phyloP scores from a whole-genome alignment of 441 rosid species.

The Erysimum cheiri region DNA sequence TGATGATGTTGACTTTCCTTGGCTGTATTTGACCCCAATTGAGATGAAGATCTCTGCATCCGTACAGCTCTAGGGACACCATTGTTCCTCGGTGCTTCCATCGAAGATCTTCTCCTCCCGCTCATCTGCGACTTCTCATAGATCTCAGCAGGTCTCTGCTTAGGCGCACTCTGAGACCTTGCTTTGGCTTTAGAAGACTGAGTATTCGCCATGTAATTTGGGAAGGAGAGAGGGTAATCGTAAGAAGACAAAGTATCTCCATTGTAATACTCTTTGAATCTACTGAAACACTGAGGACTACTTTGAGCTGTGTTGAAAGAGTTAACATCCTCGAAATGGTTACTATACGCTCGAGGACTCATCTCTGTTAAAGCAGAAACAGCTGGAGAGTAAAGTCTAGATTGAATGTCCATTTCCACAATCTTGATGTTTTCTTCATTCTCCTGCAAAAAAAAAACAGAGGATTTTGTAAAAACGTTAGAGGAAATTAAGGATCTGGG shows the following conservation, averaged over 20 bases:
- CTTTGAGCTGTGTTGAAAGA: slow-evolving; percentile 61
- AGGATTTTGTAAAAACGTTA: slow-evolving; percentile 4
- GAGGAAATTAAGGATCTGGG: slow-evolving; percentile 23
- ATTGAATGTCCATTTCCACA: slow-evolving; percentile 80
- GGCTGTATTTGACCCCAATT: slow-evolving; percentile 55
- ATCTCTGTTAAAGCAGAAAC: slow-evolving; percentile 73
- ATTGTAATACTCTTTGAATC: slow-evolving; percentile 43
- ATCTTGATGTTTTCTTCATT: slow-evolving; percentile 79
- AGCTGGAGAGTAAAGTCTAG: slow-evolving; percentile 61
- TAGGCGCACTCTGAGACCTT: slow-evolving; percentile 71
- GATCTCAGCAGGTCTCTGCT: slow-evolving; percentile 62
- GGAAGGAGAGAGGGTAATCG: slow-evolving; percentile 61
- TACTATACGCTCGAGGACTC: slow-evolving; percentile 74
- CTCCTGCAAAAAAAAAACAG: slow-evolving; percentile 52
- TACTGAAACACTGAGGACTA: slow-evolving; percentile 55
- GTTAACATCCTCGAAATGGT: slow-evolving; percentile 72
- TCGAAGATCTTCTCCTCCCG: slow-evolving; percentile 52
- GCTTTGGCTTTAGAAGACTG: slow-evolving; percentile 71
- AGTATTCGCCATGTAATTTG: slow-evolving; percentile 77
- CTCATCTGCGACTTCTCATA: slow-evolving; percentile 56
- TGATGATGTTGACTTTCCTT: slow-evolving; percentile 48
- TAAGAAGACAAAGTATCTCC: slow-evolving; percentile 54
- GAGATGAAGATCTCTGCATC: slow-evolving; percentile 91
- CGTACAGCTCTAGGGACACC: slow-evolving; percentile 66
- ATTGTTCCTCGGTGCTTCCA: slow-evolving; percentile 55